A percentile compares a stretch with the other conserved stretches of the same genome.
phyloP scores from a whole-genome alignment of 1,139 yeast species.

The Yamadazyma siamensis region DNA sequence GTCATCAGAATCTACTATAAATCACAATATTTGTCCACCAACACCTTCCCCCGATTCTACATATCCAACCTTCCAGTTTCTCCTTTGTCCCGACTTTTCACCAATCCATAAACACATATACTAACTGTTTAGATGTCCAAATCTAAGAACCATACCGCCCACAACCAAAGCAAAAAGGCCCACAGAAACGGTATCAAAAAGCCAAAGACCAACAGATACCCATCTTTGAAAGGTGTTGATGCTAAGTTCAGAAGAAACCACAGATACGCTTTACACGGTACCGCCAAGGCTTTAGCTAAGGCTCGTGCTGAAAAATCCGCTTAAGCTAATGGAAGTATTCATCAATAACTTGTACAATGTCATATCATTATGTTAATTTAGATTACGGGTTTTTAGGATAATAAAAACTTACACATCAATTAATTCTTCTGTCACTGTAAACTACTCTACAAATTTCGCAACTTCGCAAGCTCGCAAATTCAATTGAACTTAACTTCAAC shows the following conservation, averaged over 20 bases:
- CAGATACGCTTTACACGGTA: conserved; percentile 98
- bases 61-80: too few relatives aligned
- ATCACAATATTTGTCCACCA: too few relatives aligned
- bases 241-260: conserved; percentile 99
- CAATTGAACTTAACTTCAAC: too few relatives aligned
- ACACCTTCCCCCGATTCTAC: too few relatives aligned
- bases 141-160: conserved; percentile 99
- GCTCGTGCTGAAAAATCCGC: conserved; percentile 50
- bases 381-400: conserved; percentile 11
- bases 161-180: conserved; percentile 99
- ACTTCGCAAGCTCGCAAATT: too few relatives aligned
- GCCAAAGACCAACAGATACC: conserved; percentile 97
- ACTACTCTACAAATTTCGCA: not conserved
- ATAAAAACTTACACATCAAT: conserved; percentile 7
- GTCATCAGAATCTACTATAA: too few relatives aligned
- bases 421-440: too few relatives aligned
- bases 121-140: conserved; percentile 63
- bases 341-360: conserved; percentile 9
- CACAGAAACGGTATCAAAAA: conserved; percentile 99
- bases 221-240: conserved; percentile 98
- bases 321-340: conserved; percentile 14
- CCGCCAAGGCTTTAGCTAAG: conserved; percentile 89
- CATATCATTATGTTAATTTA: conserved; percentile 11
- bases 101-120: too few relatives aligned
- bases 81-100: too few relatives aligned